Percentiles rank a stretch among this genome's conserved stretches.
Evolutionary conservation across 257 asterid species (phyloP).

Genomic region (Cordia subcordata): DNA sequence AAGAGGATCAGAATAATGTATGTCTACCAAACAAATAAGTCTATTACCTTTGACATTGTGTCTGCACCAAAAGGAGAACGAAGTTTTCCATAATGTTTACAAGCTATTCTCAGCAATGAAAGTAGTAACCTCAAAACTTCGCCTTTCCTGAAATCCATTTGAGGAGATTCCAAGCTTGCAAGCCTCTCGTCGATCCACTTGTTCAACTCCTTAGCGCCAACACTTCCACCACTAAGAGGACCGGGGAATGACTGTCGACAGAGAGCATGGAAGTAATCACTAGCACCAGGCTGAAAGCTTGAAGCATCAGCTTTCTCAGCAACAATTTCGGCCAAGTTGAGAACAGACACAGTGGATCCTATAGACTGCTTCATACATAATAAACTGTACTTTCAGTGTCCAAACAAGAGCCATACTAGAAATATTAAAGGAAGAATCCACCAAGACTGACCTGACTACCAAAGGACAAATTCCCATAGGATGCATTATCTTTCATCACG

Average conservation of each 20-base stretch:
- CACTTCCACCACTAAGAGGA: constrained; percentile 84
- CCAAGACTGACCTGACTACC: constrained; percentile 70
- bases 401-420: constrained; percentile 4
- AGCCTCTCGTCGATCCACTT: constrained; percentile 93
- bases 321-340: constrained; percentile 68
- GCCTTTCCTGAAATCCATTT: constrained; percentile 49
- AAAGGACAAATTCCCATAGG: constrained; percentile 39
- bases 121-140: constrained; percentile 72
- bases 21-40: constrained; percentile 2
- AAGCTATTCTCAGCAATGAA: constrained; percentile 70
- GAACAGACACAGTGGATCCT: constrained; percentile 66
- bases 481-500: constrained; percentile 54
- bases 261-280: constrained; percentile 61
- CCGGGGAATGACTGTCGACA: constrained; percentile 74
- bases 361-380: constrained; percentile 51
- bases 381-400: constrained; percentile 19
- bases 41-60: constrained; percentile 51
- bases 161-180: constrained; percentile 35
- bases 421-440: constrained; percentile 14
- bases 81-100: constrained; percentile 82
- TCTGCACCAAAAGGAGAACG: constrained; percentile 91
- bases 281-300: constrained; percentile 35
- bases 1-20: too few species aligned
- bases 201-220: constrained; percentile 69
- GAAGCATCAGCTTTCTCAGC: constrained; percentile 36